Conservation (phyloP, 2,329 filamentous ascomycete genomes). For the Fusarium solani-melongenae region DNA sequence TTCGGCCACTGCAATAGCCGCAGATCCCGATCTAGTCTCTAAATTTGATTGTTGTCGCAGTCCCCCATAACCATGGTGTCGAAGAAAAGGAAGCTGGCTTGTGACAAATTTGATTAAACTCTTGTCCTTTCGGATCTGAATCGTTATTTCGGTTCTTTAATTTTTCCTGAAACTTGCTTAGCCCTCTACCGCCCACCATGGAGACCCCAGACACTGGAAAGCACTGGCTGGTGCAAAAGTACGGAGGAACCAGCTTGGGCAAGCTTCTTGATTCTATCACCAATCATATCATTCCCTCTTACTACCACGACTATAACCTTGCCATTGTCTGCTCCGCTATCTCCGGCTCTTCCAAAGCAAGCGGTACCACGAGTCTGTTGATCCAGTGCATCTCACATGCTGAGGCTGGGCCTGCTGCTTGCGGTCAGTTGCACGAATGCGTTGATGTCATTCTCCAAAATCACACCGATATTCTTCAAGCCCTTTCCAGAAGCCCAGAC, state of each 20-base stretch:
- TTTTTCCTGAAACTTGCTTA: neutral
- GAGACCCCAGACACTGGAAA: neutral
- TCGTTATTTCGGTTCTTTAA: neutral
- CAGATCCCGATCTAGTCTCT: neutral
- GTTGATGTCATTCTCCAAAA: neutral
- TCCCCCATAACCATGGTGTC: neutral
- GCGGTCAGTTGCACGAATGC: neutral
- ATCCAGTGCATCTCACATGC: neutral
- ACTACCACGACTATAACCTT: neutral
- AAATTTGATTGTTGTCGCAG: neutral
- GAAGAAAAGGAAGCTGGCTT: neutral
- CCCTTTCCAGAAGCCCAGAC: neutral
- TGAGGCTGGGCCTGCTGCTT: neutral
- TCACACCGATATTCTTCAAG: neutral
- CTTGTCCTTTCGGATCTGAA: neutral
- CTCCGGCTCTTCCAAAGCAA: neutral
- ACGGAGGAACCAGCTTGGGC: neutral
- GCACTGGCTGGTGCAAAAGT: conserved; percentile 1
- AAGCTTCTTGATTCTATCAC: neutral
- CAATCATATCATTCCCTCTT: neutral
- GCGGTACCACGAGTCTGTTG: conserved; percentile 1
- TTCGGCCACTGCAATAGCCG: neutral
- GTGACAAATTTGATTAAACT: neutral
- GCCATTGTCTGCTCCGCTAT: conserved; percentile 3
- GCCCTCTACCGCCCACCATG: neutral